Conservation (phyloP, 176 grass and related monocot genomes). For the Hsuehochloa calcarea region DNA sequence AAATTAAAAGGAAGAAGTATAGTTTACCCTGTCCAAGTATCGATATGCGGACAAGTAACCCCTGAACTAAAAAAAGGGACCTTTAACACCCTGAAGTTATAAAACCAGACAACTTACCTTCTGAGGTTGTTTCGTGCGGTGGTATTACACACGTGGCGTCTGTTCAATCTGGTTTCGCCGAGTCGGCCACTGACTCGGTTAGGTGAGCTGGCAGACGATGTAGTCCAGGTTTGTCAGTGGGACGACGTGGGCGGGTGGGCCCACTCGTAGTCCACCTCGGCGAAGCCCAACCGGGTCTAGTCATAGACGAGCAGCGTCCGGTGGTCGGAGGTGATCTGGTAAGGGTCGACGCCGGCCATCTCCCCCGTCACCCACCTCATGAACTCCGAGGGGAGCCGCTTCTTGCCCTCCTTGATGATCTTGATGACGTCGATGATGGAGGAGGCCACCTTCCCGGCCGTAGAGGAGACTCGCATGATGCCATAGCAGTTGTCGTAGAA, state of each 20-base stretch:
- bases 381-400: slow-evolving; percentile 57
- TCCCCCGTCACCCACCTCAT: slow-evolving; percentile 57
- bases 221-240: slow-evolving; percentile 83
- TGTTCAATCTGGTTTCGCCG: too few relatives aligned
- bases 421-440: slow-evolving; percentile 58
- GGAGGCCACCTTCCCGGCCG: slow-evolving; percentile 17
- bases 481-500: slow-evolving; percentile 89
- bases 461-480: slow-evolving; percentile 65
- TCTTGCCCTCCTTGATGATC: slow-evolving; percentile 75
- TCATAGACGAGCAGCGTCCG: slow-evolving; percentile 78
- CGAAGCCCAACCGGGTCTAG: slow-evolving; percentile 81
- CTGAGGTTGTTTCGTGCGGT: too few relatives aligned
- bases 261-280: slow-evolving; percentile 89
- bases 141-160: too few relatives aligned
- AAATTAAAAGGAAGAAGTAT: too few relatives aligned
- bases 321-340: slow-evolving; percentile 80
- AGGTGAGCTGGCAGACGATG: slow-evolving; percentile 44
- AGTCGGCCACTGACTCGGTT: too few relatives aligned
- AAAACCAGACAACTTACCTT: too few relatives aligned
- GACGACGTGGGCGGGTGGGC: slow-evolving; percentile 69
- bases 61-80: too few relatives aligned
- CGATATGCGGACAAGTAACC: too few relatives aligned
- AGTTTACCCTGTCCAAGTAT: too few relatives aligned
- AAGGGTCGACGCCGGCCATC: slow-evolving; percentile 46
- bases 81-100: too few relatives aligned